A percentile compares a stretch with the other conserved stretches of the same genome.
phyloP scores from a whole-genome alignment of 1,284 basidiomycete species.

The Puccinia sorghi region DNA sequence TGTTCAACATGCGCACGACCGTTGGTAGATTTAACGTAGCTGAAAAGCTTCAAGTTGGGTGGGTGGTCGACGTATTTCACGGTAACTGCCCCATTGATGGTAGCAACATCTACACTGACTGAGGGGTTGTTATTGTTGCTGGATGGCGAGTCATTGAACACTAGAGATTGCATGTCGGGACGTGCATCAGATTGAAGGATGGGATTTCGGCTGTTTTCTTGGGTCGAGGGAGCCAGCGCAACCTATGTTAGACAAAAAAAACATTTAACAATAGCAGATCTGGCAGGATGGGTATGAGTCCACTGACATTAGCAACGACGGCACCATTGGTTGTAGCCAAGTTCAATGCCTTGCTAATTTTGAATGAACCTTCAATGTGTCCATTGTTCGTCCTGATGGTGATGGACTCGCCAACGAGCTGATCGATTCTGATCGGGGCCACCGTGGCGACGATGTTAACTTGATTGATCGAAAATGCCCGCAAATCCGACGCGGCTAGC shows the following conservation, averaged over 20 bases:
- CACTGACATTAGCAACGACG: slow-evolving; percentile 29
- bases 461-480: background rate
- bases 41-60: slow-evolving; percentile 17
- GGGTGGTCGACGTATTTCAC: slow-evolving; percentile 29
- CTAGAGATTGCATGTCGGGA: background rate
- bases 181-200: slow-evolving; percentile 7
- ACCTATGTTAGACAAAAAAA: slow-evolving; percentile 4
- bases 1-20: slow-evolving; percentile 38
- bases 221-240: background rate
- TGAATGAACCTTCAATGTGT: slow-evolving; percentile 27
- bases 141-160: slow-evolving; percentile 2
- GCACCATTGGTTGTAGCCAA: slow-evolving; percentile 47
- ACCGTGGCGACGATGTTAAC: slow-evolving; percentile 26
- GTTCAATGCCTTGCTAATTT: slow-evolving; percentile 24
- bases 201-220: background rate
- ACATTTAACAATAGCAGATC: background rate
- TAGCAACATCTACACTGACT: slow-evolving; percentile 35
- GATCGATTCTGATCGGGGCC: slow-evolving; percentile 11
- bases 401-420: slow-evolving; percentile 6
- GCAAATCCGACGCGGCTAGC: slow-evolving; percentile 4
- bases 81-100: slow-evolving; percentile 40
- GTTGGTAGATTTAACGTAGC: slow-evolving; percentile 38
- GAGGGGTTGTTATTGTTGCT: background rate
- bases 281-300: background rate
- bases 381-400: slow-evolving; percentile 38